Percentiles rank a stretch among this genome's conserved stretches.
Conservation (phyloP, 177 flowering plant genomes). For the Vitis hybrid region DNA sequence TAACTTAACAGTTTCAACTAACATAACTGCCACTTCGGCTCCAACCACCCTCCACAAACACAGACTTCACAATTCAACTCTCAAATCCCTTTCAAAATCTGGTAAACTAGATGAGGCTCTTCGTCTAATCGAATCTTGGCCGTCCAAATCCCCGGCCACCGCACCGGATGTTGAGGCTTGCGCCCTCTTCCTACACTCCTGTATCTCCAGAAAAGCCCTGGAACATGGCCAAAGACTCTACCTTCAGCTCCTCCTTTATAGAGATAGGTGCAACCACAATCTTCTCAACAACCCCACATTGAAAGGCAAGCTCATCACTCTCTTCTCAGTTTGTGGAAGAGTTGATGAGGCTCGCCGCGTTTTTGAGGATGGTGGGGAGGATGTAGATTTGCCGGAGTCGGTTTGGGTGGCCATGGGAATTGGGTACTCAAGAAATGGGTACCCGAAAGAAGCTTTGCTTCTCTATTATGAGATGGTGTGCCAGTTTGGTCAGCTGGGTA, state of each 20-base stretch:
- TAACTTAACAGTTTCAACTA: constrained; percentile 10
- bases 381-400: constrained; percentile 14
- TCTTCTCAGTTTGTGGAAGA: constrained; percentile 31
- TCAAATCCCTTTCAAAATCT: constrained; percentile 28
- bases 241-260: constrained; percentile 19
- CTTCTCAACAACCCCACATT: constrained; percentile 22
- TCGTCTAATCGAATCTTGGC: constrained; percentile 22
- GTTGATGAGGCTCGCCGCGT: constrained; percentile 28
- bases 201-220: constrained; percentile 26
- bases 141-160: constrained; percentile 5
- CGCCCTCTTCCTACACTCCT: constrained; percentile 27
- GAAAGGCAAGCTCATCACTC: constrained; percentile 32
- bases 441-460: constrained; percentile 16
- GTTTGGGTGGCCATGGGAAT: constrained; percentile 38
- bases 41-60: background rate
- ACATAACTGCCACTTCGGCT: constrained; percentile 16
- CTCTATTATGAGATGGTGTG: constrained; percentile 32
- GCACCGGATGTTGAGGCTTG: constrained; percentile 16
- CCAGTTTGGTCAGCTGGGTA: constrained; percentile 19
- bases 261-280: background rate
- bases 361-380: constrained; percentile 25
- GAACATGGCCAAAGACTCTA: constrained; percentile 30
- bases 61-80: constrained; percentile 7
- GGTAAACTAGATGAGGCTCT: constrained; percentile 35
- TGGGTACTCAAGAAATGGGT: constrained; percentile 31